Base-by-base conservation (phyloP, 2,329 filamentous ascomycete species). In the Verticillium longisporum region DNA sequence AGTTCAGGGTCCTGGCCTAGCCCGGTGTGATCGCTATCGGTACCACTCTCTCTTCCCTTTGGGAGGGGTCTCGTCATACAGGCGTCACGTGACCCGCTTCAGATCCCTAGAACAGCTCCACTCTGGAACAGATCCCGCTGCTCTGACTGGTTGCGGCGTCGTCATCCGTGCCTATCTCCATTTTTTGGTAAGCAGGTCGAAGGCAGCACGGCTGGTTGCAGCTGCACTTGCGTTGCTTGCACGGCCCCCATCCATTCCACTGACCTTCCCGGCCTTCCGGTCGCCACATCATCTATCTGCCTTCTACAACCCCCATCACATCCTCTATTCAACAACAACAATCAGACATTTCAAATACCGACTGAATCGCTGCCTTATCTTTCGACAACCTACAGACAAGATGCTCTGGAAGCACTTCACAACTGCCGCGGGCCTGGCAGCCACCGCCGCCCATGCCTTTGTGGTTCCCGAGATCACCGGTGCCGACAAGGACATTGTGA, bases 401-500 rank as follows among this genome's bases (percentile, higher is more conserved):
- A 74, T 74, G 72, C 68, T 73, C 65, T 68, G 73, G 65, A 71
- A 65, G 54, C 68, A 72, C 11, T 60, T 74, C 58, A 62, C 72
- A 60, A 67, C 71, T 64, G 72, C 71, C 64, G 69, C 69, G 61
- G 72, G 72, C 60, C 68, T 75, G 68, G 71, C 68, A 66, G 70
- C 63, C 45, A 60, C 68, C 59, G 69, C 69, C 59, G 63, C 72
- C 41, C 69, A 73, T 31, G 81, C 83, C 61, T 79, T 87, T 68
- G 67, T 88, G 60, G 78, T 84, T 37, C 81, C 85, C 61, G 74
- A 79, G 67, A 70, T 80, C 61, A 75, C 76, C 63, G 70, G 74
- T 21, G 71, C 75, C 59, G 77, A 81, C 60, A 71, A 74, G 61
- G 73, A 75, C 45, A 68, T 78, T 66, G 73, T 80, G 71, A 75